phyloP scores from a whole-genome alignment of 352 stramenopile genomes.

The Pythium insidiosum region DNA sequence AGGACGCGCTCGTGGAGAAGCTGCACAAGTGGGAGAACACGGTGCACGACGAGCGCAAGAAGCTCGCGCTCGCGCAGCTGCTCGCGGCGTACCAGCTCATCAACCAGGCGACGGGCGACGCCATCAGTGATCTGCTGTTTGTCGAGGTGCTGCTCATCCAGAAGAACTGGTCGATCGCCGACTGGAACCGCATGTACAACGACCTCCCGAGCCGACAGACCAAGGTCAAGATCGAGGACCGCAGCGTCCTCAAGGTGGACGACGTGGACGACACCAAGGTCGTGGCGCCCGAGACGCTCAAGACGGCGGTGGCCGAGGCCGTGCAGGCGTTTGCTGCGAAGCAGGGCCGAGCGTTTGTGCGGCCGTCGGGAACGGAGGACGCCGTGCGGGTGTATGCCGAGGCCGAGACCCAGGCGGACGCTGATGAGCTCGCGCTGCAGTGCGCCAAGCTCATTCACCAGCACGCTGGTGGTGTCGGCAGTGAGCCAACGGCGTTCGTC shows the following conservation, averaged over 20 bases:
- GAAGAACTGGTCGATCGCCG: slow-evolving; percentile 79
- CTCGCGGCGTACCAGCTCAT: slow-evolving; percentile 87
- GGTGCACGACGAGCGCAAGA: slow-evolving; percentile 71
- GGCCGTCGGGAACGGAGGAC: slow-evolving; percentile 97
- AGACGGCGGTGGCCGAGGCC: slow-evolving; percentile 34
- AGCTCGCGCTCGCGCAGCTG: slow-evolving; percentile 76
- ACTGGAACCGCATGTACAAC: slow-evolving; percentile 93
- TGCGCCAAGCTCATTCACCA: slow-evolving; percentile 79
- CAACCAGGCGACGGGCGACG: slow-evolving; percentile 97
- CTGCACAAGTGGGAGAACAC: slow-evolving; percentile 76
- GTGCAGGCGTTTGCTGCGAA: slow-evolving; percentile 50
- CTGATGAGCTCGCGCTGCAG: slow-evolving; percentile 85
- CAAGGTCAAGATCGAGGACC: slow-evolving; percentile 80
- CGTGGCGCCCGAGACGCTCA: slow-evolving; percentile 48
- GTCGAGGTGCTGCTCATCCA: slow-evolving; percentile 93
- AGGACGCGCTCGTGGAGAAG: slow-evolving; percentile 76
- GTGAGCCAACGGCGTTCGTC: slow-evolving; percentile 56
- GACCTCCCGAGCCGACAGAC: slow-evolving; percentile 91
- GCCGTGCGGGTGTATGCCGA: slow-evolving; percentile 98
- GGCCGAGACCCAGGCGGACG: slow-evolving; percentile 83
- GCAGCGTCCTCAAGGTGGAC: slow-evolving; percentile 46
- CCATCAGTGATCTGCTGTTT: slow-evolving; percentile 95
- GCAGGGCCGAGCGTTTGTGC: slow-evolving; percentile 87
- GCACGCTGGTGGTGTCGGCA: slow-evolving; percentile 60
- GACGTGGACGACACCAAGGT: slow-evolving; percentile 64